Evolutionary conservation across 1,139 yeast genomes (phyloP).

Genomic region (Taphrina sp.): DNA sequence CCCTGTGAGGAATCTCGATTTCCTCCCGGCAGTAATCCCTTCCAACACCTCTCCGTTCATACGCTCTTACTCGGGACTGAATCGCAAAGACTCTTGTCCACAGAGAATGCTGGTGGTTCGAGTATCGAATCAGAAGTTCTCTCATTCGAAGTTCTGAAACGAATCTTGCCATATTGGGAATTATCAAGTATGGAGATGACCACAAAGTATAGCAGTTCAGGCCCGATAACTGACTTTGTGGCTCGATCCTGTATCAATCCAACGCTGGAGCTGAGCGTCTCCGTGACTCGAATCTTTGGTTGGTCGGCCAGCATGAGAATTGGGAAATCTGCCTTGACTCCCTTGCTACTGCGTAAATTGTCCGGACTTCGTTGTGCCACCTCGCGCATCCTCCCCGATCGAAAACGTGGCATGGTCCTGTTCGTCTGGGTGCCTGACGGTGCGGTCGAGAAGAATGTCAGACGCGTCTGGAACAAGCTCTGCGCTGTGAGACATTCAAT

Average conservation of each 20-base stretch:
- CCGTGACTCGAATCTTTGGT: constrained; percentile 12
- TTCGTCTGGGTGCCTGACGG: constrained; percentile 21
- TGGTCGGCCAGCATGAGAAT: constrained; percentile 13
- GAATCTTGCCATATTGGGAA: constrained; percentile 19
- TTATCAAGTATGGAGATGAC: constrained; percentile 18
- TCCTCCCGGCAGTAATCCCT: constrained; percentile 2
- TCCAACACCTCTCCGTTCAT: constrained; percentile 6
- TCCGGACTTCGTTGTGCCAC: constrained; percentile 12
- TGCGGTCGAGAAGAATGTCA: constrained; percentile 11
- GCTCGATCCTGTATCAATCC: constrained; percentile 3
- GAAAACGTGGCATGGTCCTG: constrained; percentile 8
- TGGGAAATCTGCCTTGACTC: constrained; percentile 8
- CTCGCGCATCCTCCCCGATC: constrained; percentile 3
- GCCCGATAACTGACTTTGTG: constrained; percentile 12
- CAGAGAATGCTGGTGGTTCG: constrained; percentile 14
- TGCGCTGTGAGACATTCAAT: no score
- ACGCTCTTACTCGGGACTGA: constrained; percentile 5
- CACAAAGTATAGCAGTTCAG: constrained; percentile 4
- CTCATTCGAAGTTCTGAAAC: constrained; percentile 9
- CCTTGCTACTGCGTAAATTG: constrained; percentile 7
- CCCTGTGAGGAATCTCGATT: constrained; percentile 1
- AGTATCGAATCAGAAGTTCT: constrained; percentile 14
- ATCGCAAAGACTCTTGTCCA: constrained; percentile 3
- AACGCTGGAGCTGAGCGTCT: constrained; percentile 9
- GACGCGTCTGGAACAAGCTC: constrained; percentile 5